A percentile compares a stretch with the other conserved stretches of the same genome.
Conservation (phyloP, 1,284 basidiomycete species). For the Ceratorhiza oryzae-sativae region DNA sequence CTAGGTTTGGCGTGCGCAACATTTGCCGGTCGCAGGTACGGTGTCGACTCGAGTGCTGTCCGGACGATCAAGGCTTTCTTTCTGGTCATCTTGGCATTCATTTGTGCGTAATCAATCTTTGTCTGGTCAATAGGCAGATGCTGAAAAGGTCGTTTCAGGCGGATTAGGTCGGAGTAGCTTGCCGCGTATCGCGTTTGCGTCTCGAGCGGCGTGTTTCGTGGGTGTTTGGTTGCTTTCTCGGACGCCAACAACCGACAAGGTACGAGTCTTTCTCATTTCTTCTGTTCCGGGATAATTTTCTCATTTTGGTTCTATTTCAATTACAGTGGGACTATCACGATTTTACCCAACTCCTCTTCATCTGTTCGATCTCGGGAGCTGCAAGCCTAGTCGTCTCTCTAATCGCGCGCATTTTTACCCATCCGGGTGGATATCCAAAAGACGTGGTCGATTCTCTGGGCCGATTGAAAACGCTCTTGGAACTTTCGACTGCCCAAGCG, state of each 20-base stretch:
- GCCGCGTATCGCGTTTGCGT: conserved; percentile 56
- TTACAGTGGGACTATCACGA: conserved; percentile 28
- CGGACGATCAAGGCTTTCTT: conserved; percentile 55
- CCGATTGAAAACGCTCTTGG: background rate
- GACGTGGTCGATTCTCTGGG: conserved; percentile 30
- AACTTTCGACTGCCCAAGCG: conserved; percentile 13
- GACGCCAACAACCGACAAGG: conserved; percentile 50
- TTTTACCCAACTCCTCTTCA: conserved; percentile 25
- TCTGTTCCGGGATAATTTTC: background rate
- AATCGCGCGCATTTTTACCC: conserved; percentile 20
- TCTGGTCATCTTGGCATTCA: conserved; percentile 54
- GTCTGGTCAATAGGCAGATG: background rate
- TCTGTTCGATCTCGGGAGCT: conserved; percentile 8
- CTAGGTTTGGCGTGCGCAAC: conserved; percentile 54
- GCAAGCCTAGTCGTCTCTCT: conserved; percentile 36
- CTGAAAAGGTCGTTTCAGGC: conserved; percentile 47
- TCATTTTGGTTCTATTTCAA: background rate
- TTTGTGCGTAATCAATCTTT: conserved; percentile 50
- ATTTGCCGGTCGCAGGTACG: conserved; percentile 46
- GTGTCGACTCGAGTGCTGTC: conserved; percentile 47
- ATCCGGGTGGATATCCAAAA: conserved; percentile 34
- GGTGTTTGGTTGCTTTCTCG: conserved; percentile 59
- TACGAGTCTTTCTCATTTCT: conserved; percentile 44
- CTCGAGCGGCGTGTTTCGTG: conserved; percentile 58
- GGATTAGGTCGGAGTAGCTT: conserved; percentile 58